Evolutionary conservation across 2,329 filamentous ascomycete species (phyloP), one percentile per base, ranked within the genome.

Genomic region (Aspergillus sp.): DNA sequence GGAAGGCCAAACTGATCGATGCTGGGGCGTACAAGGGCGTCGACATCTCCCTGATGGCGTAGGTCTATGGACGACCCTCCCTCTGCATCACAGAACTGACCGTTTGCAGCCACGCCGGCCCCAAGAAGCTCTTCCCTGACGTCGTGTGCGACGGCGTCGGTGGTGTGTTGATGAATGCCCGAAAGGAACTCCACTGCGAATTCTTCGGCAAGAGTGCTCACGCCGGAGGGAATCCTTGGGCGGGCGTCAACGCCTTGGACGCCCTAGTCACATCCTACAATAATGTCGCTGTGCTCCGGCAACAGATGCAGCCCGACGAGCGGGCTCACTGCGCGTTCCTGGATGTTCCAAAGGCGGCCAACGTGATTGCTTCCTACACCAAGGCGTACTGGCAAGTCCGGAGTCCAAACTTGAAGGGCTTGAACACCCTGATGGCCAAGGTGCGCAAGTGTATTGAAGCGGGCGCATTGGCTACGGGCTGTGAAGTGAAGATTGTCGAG

Each of bases 201-300:
- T 80, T 78, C 52, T 65, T 60, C 1, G 83, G 83, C 1, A 76
- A 75, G 47, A 78, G 78, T 50, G 81, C 83, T 0, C 82, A 85
- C 57, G 82, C 81, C 0, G 81, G 78, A 0, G 77, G 77, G 3
- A 77, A 72, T n/a, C 83, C 82, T 0, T 85, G 81, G 81, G 72
- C 81, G 4, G 83, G 83, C 0, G 74, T 81, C 58, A 85, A 86
- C 60, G 82, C 83, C 0, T 74, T 85, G 0, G 83, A 86, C 58
- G 82, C 81, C 0, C 61, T 83, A 19, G 71, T 85, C 2, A 71
- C 74, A 0, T 76, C 71, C 0, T 76, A 76, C 53, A 69, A 69
- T 42, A 71, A 70, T 41, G 64, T 85, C 3, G 76, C 78, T 0
- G 71, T 81, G 0, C 70, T 85, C 5, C 76, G 83, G 1, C 82